Percentiles rank a stretch among this genome's conserved stretches.
Conservation (phyloP, 2,329 filamentous ascomycete genomes). For the Blastomyces percursus region DNA sequence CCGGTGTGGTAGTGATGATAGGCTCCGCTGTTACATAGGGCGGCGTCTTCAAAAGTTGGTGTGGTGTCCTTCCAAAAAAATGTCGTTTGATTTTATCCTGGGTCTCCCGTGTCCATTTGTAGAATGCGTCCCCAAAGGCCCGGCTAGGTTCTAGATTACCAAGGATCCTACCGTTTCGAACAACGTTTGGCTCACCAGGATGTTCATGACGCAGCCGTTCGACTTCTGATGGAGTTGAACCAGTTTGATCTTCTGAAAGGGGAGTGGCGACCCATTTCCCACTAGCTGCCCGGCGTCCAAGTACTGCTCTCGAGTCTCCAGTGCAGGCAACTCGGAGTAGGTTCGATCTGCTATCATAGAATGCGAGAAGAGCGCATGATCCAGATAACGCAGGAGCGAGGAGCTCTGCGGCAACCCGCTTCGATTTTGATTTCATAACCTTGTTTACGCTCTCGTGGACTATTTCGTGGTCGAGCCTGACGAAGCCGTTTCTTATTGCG, state of each 20-base stretch:
- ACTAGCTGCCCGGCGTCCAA: slow-evolving; percentile 63
- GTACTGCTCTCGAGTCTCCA: slow-evolving; percentile 87
- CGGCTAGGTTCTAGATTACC: slow-evolving; percentile 86
- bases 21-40: slow-evolving; percentile 97
- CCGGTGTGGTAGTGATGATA: slow-evolving; percentile 82
- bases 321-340: slow-evolving; percentile 89
- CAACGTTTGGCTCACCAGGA: slow-evolving; percentile 77
- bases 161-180: slow-evolving; percentile 79
- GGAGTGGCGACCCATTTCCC: slow-evolving; percentile 91
- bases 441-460: slow-evolving; percentile 86
- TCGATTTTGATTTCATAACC: slow-evolving; percentile 78
- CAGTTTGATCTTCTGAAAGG: slow-evolving; percentile 88
- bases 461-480: slow-evolving; percentile 83
- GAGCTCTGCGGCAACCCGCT: slow-evolving; percentile 80
- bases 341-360: slow-evolving; percentile 83
- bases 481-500: slow-evolving; percentile 88
- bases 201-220: slow-evolving; percentile 75
- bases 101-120: slow-evolving; percentile 87
- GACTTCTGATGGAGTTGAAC: slow-evolving; percentile 73
- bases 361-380: slow-evolving; percentile 92
- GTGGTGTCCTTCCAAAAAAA: slow-evolving; percentile 78
- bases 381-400: slow-evolving; percentile 88
- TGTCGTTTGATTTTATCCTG: slow-evolving; percentile 69
- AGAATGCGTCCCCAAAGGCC: slow-evolving; percentile 90
- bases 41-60: slow-evolving; percentile 70